These are phyloP conservation scores for Microcos paniculata DNA, from an alignment of 345 rosid species.

Conservation along the genomic window DNA sequence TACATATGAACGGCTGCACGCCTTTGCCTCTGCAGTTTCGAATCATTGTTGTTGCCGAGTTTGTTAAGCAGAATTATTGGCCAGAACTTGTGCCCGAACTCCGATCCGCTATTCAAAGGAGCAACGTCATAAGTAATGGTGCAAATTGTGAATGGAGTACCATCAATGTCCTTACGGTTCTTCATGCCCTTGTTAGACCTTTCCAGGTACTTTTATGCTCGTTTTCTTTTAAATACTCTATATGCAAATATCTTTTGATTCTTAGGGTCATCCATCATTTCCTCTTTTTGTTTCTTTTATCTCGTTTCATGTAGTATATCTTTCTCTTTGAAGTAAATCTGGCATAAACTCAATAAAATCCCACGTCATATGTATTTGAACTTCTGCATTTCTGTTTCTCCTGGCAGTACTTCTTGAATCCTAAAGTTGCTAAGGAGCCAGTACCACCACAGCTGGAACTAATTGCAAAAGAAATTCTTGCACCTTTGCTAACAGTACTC, in stretches of 20 bases:
- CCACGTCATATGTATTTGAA: neutral
- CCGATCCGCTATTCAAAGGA: conserved; percentile 57
- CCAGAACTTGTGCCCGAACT: conserved; percentile 74
- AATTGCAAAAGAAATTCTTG: conserved; percentile 62
- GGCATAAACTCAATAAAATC: neutral
- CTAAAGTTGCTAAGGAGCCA: conserved; percentile 78
- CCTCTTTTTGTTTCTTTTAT: neutral
- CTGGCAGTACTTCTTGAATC: conserved; percentile 75
- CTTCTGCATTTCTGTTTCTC: conserved; percentile 4
- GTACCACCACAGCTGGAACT: conserved; percentile 77
- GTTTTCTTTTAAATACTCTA: neutral
- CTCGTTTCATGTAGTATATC: neutral
- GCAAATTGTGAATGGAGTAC: conserved; percentile 48
- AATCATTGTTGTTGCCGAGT: conserved; percentile 54
- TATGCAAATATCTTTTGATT: neutral
- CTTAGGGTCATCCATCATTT: neutral
- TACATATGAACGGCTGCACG: neutral
- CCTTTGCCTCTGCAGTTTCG: conserved; percentile 50
- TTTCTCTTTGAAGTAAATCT: neutral
- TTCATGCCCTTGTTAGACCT: conserved; percentile 71
- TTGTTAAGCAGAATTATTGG: conserved; percentile 70
- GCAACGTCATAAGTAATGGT: conserved; percentile 39
- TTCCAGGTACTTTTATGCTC: conserved; percentile 55
- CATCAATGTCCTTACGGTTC: conserved; percentile 56
- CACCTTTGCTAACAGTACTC: conserved; percentile 59